A percentile compares a stretch with the other conserved stretches of the same genome.
These are phyloP conservation scores for Geopyxis carbonaria DNA, from an alignment of 495 filamentous ascomycete genomes.

Conservation along the genomic window DNA sequence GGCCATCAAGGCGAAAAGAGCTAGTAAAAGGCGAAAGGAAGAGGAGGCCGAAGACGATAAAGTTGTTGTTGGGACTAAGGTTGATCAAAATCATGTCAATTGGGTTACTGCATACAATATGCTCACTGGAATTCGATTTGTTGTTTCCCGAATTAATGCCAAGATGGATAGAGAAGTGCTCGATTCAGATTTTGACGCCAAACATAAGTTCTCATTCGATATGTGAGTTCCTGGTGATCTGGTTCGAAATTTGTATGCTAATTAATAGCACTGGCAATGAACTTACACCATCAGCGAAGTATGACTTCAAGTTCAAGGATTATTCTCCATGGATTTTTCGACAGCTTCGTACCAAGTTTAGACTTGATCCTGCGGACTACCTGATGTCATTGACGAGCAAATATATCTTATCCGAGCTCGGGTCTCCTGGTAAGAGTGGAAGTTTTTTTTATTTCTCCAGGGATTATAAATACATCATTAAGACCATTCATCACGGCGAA, in stretches of 20 bases:
- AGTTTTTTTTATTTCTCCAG: conserved; percentile 99
- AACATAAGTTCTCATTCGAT: conserved; percentile 97
- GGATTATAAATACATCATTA: conserved; percentile 99
- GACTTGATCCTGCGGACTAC: conserved; percentile 90
- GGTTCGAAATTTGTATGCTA: not conserved
- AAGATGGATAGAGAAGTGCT: conserved; percentile 83
- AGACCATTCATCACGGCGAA: conserved; percentile 93
- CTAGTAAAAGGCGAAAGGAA: conserved; percentile 58
- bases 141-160: conserved; percentile 88
- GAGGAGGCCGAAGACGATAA: conserved; percentile 90
- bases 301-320: conserved; percentile 99
- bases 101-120: conserved; percentile 99
- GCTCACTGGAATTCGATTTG: conserved; percentile 95
- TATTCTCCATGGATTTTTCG: conserved; percentile 99
- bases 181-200: conserved; percentile 75
- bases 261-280: conserved; percentile 71
- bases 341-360: conserved; percentile 72
- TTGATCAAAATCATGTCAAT: conserved; percentile 93
- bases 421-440: conserved; percentile 93
- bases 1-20: conserved; percentile 73
- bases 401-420: conserved; percentile 93
- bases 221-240: conserved; percentile 40
- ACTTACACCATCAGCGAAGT: conserved; percentile 92
- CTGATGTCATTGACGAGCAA: conserved; percentile 97
- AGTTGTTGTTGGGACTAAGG: conserved; percentile 83